Evolutionary conservation across 1,284 basidiomycete species (phyloP).

Genomic region (Coniophora puteana): DNA sequence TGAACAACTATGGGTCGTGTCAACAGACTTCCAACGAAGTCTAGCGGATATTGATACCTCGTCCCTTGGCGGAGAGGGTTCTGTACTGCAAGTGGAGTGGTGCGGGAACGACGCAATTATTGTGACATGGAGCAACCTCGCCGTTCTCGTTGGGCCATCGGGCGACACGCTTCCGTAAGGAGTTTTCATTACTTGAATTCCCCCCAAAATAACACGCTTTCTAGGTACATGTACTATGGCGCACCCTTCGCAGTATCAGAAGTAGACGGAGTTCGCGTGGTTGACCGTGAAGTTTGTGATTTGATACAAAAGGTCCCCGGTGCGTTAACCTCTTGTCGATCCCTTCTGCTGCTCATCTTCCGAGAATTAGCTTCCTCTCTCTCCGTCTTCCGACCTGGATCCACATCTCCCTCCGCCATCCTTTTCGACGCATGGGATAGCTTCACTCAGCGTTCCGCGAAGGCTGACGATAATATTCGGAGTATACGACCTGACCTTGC

Average conservation of each 20-base stretch:
- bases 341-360: slow-evolving; percentile 6
- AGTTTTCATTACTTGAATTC: not conserved
- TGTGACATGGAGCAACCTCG: slow-evolving; percentile 79
- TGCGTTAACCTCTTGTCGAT: slow-evolving; percentile 29
- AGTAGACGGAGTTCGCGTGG: slow-evolving; percentile 82
- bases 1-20: slow-evolving; percentile 87
- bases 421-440: slow-evolving; percentile 91
- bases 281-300: slow-evolving; percentile 80
- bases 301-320: slow-evolving; percentile 92
- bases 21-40: slow-evolving; percentile 86
- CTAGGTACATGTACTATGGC: slow-evolving; percentile 82
- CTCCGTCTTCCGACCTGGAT: slow-evolving; percentile 89
- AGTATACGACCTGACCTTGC: slow-evolving; percentile 85
- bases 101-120: slow-evolving; percentile 95
- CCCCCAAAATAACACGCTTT: slow-evolving; percentile 38
- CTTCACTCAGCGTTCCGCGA: slow-evolving; percentile 80
- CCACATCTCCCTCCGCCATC: slow-evolving; percentile 88
- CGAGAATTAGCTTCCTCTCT: slow-evolving; percentile 66
- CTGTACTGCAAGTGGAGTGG: slow-evolving; percentile 81
- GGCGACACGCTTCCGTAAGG: slow-evolving; percentile 84
- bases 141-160: slow-evolving; percentile 87
- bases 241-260: slow-evolving; percentile 81
- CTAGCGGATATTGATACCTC: slow-evolving; percentile 83
- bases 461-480: slow-evolving; percentile 91
- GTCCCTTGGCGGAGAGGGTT: slow-evolving; percentile 49